Conservation (phyloP, 2,329 filamentous ascomycete species). For the Penicillium sp. region DNA sequence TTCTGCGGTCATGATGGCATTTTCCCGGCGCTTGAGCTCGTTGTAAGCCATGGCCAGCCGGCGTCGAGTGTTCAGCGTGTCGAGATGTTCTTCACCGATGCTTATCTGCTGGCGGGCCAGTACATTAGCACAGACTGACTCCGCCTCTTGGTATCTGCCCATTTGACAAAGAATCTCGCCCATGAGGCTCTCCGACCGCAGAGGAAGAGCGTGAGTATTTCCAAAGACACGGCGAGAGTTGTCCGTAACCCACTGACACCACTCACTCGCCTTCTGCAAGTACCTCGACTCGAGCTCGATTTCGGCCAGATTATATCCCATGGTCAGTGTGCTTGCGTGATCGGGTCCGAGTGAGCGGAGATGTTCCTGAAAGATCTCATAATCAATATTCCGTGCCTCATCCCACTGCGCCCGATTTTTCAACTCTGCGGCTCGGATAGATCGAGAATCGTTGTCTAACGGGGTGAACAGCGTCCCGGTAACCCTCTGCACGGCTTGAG, state of each 20-base stretch:
- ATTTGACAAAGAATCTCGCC: slow-evolving; percentile 30
- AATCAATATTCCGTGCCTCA: slow-evolving; percentile 31
- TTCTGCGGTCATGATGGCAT: slow-evolving; percentile 26
- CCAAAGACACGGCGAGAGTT: slow-evolving; percentile 32
- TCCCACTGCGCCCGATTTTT: slow-evolving; percentile 34
- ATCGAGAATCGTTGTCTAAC: slow-evolving; percentile 32
- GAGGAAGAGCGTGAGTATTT: slow-evolving; percentile 28
- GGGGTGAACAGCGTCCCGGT: slow-evolving; percentile 24
- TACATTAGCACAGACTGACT: slow-evolving; percentile 35
- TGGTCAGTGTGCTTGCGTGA: slow-evolving; percentile 31
- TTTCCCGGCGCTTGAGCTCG: slow-evolving; percentile 23
- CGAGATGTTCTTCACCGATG: slow-evolving; percentile 35
- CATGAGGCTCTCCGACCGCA: slow-evolving; percentile 34
- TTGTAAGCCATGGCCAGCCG: slow-evolving; percentile 30
- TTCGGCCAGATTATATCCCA: slow-evolving; percentile 33
- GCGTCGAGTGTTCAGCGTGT: slow-evolving; percentile 33
- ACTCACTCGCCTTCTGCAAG: slow-evolving; percentile 31
- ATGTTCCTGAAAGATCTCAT: slow-evolving; percentile 35
- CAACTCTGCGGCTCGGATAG: slow-evolving; percentile 28
- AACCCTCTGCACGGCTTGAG: slow-evolving; percentile 14
- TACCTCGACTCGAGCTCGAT: slow-evolving; percentile 30
- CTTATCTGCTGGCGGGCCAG: slow-evolving; percentile 37
- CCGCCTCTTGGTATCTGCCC: slow-evolving; percentile 31
- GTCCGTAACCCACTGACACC: slow-evolving; percentile 34
- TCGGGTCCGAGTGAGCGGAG: slow-evolving; percentile 31